Percentiles rank a stretch among this genome's conserved stretches.
phyloP scores from a whole-genome alignment of 1,139 yeast species.

The Kodamaea fungicola region DNA sequence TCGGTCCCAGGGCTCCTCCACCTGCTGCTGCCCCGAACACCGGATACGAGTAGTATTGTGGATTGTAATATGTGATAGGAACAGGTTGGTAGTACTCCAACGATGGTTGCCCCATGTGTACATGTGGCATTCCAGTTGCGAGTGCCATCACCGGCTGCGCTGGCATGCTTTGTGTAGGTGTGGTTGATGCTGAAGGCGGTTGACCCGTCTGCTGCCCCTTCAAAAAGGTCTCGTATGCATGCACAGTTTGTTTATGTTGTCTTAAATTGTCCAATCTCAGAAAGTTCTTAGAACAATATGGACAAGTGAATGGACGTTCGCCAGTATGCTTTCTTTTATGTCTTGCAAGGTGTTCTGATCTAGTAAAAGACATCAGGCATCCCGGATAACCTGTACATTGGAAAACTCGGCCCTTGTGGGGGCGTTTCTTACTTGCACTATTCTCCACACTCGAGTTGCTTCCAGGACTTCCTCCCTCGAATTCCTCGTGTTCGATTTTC shows the following conservation, averaged over 20 bases:
- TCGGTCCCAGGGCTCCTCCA: conserved; percentile 3
- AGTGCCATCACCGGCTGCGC: not conserved
- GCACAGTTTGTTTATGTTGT: conserved; percentile 92
- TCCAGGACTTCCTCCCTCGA: not conserved
- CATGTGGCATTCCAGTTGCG: too few relatives aligned
- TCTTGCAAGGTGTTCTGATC: conserved; percentile 88
- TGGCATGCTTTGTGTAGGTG: conserved; percentile 9
- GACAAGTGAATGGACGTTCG: conserved; percentile 89
- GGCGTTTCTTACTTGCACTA: conserved; percentile 26
- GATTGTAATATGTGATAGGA: conserved; percentile 20
- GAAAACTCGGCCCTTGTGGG: conserved; percentile 61
- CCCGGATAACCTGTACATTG: conserved; percentile 87
- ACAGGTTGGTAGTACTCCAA: conserved; percentile 7
- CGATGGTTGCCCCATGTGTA: conserved; percentile 1
- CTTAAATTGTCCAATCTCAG: conserved; percentile 83
- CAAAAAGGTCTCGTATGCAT: conserved; percentile 58
- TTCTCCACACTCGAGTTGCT: not conserved
- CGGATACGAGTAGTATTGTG: conserved; percentile 9
- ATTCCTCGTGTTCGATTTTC: not conserved
- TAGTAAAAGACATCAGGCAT: conserved; percentile 82
- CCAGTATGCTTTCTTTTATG: conserved; percentile 95
- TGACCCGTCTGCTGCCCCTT: conserved; percentile 4
- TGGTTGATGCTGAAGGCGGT: conserved; percentile 6
- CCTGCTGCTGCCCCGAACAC: conserved; percentile 7
- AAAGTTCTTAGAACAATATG: conserved; percentile 74